Base-by-base conservation (phyloP, 2,329 filamentous ascomycete genomes). In the Cylindrodendrum hubeiense region DNA sequence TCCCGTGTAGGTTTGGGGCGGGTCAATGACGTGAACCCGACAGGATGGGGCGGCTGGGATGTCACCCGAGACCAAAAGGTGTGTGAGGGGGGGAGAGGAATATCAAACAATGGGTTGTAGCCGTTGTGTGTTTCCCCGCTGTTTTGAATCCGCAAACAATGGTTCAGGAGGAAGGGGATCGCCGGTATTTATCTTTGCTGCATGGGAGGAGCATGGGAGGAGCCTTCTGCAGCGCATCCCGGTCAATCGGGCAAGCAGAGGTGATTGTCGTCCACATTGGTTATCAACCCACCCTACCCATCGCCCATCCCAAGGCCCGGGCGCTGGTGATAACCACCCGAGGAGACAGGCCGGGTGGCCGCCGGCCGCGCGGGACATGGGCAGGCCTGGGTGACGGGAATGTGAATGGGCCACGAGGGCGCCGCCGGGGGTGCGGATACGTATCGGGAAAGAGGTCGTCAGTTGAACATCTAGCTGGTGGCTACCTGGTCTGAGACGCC, bases 291-390 rank as follows among this genome's bases (percentile, higher is more conserved):
- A 47, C 24, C 43, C 51, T 44, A 39, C 28, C 46, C 33, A 43
- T 37, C 10, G 21, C 49, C 33, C 37, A 39, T 73, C 61, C 64
- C 71, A 67, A 73, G 62, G 65, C 63, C 66, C 33, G 39, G 63
- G 62, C 56, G 57, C 63, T 70, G 65, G 46, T 69, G 71, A 73
- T 73, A 74, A 65, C 68, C 67, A 68, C 55, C 66, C 67, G 63
- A 60, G 65, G 52, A 71, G 60, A 65, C 28, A 59, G 55, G 58
- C 53, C 56, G 62, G 71, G 52, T 57, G 58, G 71, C 71, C 69
- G 71, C 56, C 70, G 71, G 69, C 71, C 68, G 63, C 52, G 50
- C 52, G 50, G 43, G 47, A 39, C 51, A 50, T 63, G 65, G 56
- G 34, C 28, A 71, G 52, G 49, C 65, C 61, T 58, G 61, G 59